A percentile compares a stretch with the other conserved stretches of the same genome.
These are phyloP conservation scores for Myxozyma sirexii DNA, from an alignment of 805 yeast species.

Conservation along the genomic window DNA sequence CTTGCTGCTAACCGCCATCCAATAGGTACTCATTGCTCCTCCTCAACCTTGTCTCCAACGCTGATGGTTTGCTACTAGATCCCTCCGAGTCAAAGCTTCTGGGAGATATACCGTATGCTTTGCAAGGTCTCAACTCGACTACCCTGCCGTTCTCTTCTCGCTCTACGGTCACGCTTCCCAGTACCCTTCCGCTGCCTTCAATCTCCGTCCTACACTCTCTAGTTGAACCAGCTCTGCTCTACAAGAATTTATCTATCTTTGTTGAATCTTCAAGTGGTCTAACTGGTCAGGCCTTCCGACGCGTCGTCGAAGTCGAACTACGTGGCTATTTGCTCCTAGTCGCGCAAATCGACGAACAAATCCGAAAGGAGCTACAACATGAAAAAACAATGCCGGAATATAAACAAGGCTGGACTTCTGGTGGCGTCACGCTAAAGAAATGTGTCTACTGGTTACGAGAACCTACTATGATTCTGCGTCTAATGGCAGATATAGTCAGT, in stretches of 20 bases:
- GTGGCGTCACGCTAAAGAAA: constrained; percentile 41
- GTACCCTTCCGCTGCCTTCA: constrained; percentile 56
- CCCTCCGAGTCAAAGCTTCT: constrained; percentile 35
- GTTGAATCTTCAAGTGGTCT: constrained; percentile 51
- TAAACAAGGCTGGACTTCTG: constrained; percentile 24
- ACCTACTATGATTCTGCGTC: constrained; percentile 59
- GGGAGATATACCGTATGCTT: constrained; percentile 40
- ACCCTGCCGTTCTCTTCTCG: constrained; percentile 28
- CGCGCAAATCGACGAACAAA: constrained; percentile 50
- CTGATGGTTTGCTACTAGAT: constrained; percentile 4
- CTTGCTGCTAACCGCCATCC: constrained; percentile 22
- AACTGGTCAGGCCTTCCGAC: constrained; percentile 61
- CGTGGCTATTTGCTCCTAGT: constrained; percentile 50
- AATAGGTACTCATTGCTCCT: constrained; percentile 14
- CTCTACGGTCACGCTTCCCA: constrained; percentile 48
- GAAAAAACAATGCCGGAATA: constrained; percentile 38
- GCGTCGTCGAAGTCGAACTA: constrained; percentile 51
- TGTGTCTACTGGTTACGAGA: constrained; percentile 52
- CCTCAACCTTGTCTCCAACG: background rate
- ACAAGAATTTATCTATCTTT: constrained; percentile 48
- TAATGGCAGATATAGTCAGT: constrained; percentile 52
- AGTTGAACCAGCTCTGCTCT: constrained; percentile 74
- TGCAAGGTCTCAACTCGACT: constrained; percentile 41
- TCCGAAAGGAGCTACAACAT: constrained; percentile 38
- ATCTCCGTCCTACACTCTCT: constrained; percentile 58